A percentile compares a stretch with the other conserved stretches of the same genome.
phyloP scores from a whole-genome alignment of 805 yeast genomes.

The Kodamaea leandrae region DNA sequence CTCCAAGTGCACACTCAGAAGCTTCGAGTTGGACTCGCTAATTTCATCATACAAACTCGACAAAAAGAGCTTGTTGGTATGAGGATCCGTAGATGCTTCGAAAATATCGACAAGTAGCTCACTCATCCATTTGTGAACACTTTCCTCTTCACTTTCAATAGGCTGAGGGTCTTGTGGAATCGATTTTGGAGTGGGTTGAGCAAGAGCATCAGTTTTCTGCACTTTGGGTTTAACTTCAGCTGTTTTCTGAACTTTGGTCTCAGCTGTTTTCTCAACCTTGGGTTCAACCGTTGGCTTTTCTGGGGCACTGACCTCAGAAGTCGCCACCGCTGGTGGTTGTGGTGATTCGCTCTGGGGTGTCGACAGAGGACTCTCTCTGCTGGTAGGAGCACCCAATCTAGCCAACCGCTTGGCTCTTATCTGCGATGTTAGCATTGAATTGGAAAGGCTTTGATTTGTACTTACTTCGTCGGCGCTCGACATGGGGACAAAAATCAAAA shows the following conservation, averaged over 20 bases:
- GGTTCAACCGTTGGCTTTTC: not conserved
- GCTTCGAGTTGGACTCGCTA: conserved; percentile 8
- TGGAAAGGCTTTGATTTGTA: conserved; percentile 2
- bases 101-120: conserved; percentile 37
- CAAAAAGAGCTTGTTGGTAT: conserved; percentile 18
- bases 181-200: not conserved
- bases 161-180: no score
- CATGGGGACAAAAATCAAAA: conserved; percentile 17
- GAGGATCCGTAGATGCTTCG: conserved; percentile 29
- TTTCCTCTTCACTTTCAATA: conserved; percentile 14
- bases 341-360: not conserved
- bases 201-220: not conserved
- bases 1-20: conserved; percentile 39
- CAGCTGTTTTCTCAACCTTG: not conserved
- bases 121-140: conserved; percentile 42
- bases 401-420: conserved; percentile 56
- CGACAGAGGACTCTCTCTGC: not conserved
- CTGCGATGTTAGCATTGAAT: conserved; percentile 19
- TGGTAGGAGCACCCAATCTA: conserved; percentile 27
- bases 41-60: conserved; percentile 26
- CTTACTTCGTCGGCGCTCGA: conserved; percentile 28
- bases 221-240: not conserved
- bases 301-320: not conserved
- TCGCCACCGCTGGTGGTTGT: conserved; percentile 5
- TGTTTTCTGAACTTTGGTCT: not conserved